These are phyloP conservation scores for Piloderma croceum DNA, from an alignment of 768 basidiomycete species.

Conservation along the genomic window DNA sequence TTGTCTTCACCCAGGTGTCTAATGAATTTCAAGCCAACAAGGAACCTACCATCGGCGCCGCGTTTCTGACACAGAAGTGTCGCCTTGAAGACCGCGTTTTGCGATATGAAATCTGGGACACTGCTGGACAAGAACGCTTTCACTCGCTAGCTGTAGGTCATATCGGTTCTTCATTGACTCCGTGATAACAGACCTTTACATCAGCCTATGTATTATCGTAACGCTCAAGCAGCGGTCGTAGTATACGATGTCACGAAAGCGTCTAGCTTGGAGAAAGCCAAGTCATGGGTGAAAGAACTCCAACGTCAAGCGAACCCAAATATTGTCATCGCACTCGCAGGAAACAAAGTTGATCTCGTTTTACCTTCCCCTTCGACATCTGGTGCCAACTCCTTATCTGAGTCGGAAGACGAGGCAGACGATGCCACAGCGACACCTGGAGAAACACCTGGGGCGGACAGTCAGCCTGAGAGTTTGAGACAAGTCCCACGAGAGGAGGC, in stretches of 20 bases:
- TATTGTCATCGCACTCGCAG: constrained; percentile 96
- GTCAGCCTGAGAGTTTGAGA: constrained; percentile 67
- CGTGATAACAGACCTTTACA: no score
- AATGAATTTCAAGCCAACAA: constrained; percentile 99
- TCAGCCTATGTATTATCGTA: constrained; percentile 98
- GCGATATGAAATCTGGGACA: constrained; percentile 97
- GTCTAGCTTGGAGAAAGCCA: constrained; percentile 93
- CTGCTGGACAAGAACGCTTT: constrained; percentile 93
- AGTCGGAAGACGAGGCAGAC: constrained; percentile 85
- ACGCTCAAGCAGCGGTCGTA: constrained; percentile 95
- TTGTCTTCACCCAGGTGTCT: constrained; percentile 52
- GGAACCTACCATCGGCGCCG: constrained; percentile 96
- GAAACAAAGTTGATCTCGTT: constrained; percentile 94
- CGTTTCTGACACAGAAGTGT: constrained; percentile 93
- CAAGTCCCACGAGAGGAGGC: constrained; percentile 95
- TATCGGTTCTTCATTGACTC: no score
- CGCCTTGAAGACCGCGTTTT: constrained; percentile 90
- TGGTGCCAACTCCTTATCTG: constrained; percentile 45
- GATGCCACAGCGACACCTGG: constrained; percentile 88
- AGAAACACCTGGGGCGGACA: constrained; percentile 42
- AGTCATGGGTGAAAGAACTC: constrained; percentile 99
- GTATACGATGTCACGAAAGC: constrained; percentile 98
- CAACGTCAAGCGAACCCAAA: constrained; percentile 99
- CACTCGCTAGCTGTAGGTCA: constrained; percentile 86
- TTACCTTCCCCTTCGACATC: constrained; percentile 54